A percentile compares a stretch with the other conserved stretches of the same genome.
These are phyloP conservation scores for Pulveroboletus ravenelii DNA, from an alignment of 768 basidiomycete species.

Conservation along the genomic window DNA sequence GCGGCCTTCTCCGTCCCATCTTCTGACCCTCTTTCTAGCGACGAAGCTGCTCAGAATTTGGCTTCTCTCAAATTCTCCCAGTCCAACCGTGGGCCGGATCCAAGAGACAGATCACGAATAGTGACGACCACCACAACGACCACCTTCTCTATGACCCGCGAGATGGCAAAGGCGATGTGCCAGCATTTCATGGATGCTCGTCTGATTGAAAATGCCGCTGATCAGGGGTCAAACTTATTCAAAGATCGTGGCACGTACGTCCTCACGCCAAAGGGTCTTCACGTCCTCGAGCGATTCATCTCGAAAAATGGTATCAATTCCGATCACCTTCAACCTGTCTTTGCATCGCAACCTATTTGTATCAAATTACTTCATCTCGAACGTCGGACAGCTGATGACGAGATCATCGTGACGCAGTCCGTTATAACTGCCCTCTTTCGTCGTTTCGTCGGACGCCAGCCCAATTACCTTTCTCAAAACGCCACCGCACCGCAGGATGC, in stretches of 20 bases:
- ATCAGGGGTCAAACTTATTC: conserved; percentile 84
- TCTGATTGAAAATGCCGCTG: conserved; percentile 93
- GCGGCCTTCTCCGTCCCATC: background rate
- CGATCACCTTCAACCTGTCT: conserved; percentile 86
- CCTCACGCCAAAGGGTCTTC: conserved; percentile 95
- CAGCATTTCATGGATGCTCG: conserved; percentile 99
- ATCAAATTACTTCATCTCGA: conserved; percentile 98
- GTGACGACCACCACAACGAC: conserved; percentile 99
- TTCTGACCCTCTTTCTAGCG: conserved; percentile 43
- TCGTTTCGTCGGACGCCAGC: conserved; percentile 84
- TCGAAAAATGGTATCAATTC: conserved; percentile 98
- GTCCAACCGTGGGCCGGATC: conserved; percentile 97
- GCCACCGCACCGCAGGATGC: conserved; percentile 48
- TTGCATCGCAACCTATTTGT: conserved; percentile 89
- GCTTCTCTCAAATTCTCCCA: conserved; percentile 98
- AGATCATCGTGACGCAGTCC: conserved; percentile 91
- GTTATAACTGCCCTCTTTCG: conserved; percentile 94
- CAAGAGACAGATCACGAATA: conserved; percentile 94
- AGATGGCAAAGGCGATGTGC: conserved; percentile 99
- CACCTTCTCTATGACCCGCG: conserved; percentile 98
- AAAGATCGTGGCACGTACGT: conserved; percentile 97
- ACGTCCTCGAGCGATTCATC: conserved; percentile 99
- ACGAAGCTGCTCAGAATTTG: conserved; percentile 91
- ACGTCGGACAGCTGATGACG: conserved; percentile 87
- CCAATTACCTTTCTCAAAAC: conserved; percentile 64